Evolutionary conservation across 345 rosid genomes (phyloP), one percentile per base, ranked within the genome.

Genomic region (Euphorbia tirucalli): DNA sequence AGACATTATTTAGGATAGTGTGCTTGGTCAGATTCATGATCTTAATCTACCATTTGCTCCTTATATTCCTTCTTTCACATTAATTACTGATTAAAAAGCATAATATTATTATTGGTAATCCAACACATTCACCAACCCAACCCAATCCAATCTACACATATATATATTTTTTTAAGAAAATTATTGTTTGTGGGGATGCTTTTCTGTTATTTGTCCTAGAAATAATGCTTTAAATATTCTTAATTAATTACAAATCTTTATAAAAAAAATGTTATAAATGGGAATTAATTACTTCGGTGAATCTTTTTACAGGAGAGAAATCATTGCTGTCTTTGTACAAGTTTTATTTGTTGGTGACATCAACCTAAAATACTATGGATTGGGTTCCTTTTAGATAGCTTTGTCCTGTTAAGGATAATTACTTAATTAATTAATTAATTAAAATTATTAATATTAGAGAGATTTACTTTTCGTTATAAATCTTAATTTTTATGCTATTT

Each of bases 1-100:
- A 65, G 43, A 65, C 37, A 30, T 5, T 56, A 41, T 46, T 5
- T 37, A 32, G 59, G 54, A 31, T 50, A 74, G 77, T 68, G 76
- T 57, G 76, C 58, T 16, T 30, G 54, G 72, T 74, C 62, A 37
- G 68, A 67, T 61, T 59, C 77, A 74, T 52, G 63, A 74, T n/a
- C 37, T 44, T 10, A 14, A 66, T 28, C 24, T 31, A 56, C 43
- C 55, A 43, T 30, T 55, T 31, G 76, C 39, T 35, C 19, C 59
- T 28, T 41, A 27, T 22, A 43, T 19, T 4, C 61, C 65, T 4
- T 1, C 30, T 73, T 22, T 16, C 21, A 22, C 32, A 71, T 27
- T 44, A 46, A 57, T 57, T 56, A 72, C 25, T 24, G 69, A 24
- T 32, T 27, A 59, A 44, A 24, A 2, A 48, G 31, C 44, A 41